These are phyloP conservation scores for Margaritispora aquatica DNA, from an alignment of 495 filamentous ascomycete genomes.

Conservation along the genomic window DNA sequence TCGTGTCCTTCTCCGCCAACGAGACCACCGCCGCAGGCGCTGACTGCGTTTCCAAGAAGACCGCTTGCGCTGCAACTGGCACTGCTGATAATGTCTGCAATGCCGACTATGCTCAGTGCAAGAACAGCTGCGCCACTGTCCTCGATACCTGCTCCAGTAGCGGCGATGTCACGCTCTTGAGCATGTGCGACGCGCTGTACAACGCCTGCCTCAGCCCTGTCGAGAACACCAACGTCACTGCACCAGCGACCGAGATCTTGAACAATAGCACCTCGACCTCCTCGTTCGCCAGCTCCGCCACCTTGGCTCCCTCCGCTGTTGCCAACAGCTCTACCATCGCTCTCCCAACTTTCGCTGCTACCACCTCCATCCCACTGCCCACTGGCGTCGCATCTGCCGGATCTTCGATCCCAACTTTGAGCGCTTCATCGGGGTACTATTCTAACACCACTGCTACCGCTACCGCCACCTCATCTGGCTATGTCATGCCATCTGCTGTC, in stretches of 20 bases:
- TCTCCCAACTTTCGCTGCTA: not conserved
- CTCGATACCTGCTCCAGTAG: slow-evolving; percentile 3
- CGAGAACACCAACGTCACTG: slow-evolving; percentile 5
- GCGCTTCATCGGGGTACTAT: not conserved
- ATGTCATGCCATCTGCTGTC: not conserved
- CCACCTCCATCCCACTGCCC: not conserved
- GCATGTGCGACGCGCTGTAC: slow-evolving; percentile 1
- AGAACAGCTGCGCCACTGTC: slow-evolving; percentile 3
- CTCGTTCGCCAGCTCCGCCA: not conserved
- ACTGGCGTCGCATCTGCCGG: not conserved
- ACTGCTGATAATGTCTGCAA: slow-evolving; percentile 3
- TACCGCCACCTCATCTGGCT: no score
- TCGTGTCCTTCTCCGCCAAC: slow-evolving; percentile 7
- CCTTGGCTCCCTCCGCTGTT: not conserved
- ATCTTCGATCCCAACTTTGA: not conserved
- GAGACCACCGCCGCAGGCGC: not conserved
- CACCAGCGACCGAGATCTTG: not conserved
- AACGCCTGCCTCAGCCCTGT: not conserved
- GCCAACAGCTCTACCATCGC: not conserved
- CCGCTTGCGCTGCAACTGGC: not conserved
- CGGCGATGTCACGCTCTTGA: not conserved
- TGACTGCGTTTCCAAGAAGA: slow-evolving; percentile 4
- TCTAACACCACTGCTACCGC: not conserved
- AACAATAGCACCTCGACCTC: not conserved
- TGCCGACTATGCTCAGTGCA: slow-evolving; percentile 5